phyloP scores from a whole-genome alignment of 2,329 filamentous ascomycete species.

The Botrytis fragariae region DNA sequence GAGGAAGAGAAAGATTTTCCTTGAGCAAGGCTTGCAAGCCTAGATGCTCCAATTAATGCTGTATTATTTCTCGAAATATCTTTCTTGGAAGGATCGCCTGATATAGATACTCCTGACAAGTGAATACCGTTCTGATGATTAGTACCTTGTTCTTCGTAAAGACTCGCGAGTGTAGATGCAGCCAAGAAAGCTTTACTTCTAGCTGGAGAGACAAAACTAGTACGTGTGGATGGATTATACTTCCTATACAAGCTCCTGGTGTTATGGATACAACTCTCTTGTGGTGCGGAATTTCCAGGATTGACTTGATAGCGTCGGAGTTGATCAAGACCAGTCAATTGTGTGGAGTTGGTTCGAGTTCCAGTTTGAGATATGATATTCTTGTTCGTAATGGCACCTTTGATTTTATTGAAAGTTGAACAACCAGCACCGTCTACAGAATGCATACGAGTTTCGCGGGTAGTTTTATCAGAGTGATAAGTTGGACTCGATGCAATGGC shows the following conservation, averaged over 20 bases:
- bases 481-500: not conserved
- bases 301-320: constrained; percentile 25
- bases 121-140: not conserved
- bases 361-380: not conserved
- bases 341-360: not conserved
- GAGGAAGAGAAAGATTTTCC: constrained; percentile 21
- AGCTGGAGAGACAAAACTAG: not conserved
- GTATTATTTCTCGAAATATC: not conserved
- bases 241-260: constrained; percentile 27
- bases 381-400: constrained; percentile 12
- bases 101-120: not conserved
- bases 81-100: constrained; percentile 2
- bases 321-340: constrained; percentile 19
- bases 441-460: not conserved
- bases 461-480: not conserved
- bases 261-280: constrained; percentile 25
- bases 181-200: constrained; percentile 17
- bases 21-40: constrained; percentile 10
- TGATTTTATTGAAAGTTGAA: constrained; percentile 21
- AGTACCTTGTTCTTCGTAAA: constrained; percentile 7
- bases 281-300: not conserved
- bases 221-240: constrained; percentile 7
- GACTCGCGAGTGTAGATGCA: constrained; percentile 19
- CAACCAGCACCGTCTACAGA: constrained; percentile 29
- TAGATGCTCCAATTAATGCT: constrained; percentile 16